Percentiles rank a stretch among this genome's conserved stretches.
These are phyloP conservation scores for Fusarium sp. DNA, from an alignment of 2,329 filamentous ascomycete species.

Conservation along the genomic window DNA sequence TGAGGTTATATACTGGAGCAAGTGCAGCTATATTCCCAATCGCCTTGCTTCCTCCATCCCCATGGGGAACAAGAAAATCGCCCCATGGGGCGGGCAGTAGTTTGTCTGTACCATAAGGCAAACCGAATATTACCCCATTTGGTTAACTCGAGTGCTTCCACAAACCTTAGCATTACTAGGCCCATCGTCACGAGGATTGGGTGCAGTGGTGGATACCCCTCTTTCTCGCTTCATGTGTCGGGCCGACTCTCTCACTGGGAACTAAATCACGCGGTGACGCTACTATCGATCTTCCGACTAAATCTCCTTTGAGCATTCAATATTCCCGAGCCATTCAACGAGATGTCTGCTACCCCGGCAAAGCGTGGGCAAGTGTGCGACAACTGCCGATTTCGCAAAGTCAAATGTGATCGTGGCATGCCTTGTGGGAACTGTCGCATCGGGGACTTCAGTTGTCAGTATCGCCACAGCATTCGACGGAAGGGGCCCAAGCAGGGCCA, in stretches of 20 bases:
- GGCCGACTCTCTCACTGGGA: constrained; percentile 14
- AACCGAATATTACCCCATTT: constrained; percentile 43
- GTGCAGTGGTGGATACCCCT: constrained; percentile 14
- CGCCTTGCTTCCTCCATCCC: constrained; percentile 11
- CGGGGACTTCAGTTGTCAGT: constrained; percentile 49
- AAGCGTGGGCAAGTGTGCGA: constrained; percentile 49
- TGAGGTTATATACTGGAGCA: constrained; percentile 34
- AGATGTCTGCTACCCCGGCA: constrained; percentile 20
- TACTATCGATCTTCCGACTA: constrained; percentile 23
- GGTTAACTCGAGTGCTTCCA: constrained; percentile 8
- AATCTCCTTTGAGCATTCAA: constrained; percentile 31
- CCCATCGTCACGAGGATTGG: not conserved
- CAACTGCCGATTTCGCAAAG: constrained; percentile 53
- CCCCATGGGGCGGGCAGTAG: constrained; percentile 2
- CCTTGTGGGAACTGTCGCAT: constrained; percentile 51
- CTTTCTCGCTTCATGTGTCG: constrained; percentile 18
- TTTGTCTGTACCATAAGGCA: not conserved
- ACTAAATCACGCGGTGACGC: constrained; percentile 3
- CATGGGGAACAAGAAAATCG: constrained; percentile 11
- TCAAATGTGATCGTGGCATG: constrained; percentile 53
- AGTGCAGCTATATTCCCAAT: constrained; percentile 12
- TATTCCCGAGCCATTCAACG: not conserved
- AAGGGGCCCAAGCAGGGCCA: constrained; percentile 51
- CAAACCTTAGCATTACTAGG: not conserved
- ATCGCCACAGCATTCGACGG: constrained; percentile 51